phyloP scores from a whole-genome alignment of 2,329 filamentous ascomycete genomes.

The Colletotrichum costaricense region DNA sequence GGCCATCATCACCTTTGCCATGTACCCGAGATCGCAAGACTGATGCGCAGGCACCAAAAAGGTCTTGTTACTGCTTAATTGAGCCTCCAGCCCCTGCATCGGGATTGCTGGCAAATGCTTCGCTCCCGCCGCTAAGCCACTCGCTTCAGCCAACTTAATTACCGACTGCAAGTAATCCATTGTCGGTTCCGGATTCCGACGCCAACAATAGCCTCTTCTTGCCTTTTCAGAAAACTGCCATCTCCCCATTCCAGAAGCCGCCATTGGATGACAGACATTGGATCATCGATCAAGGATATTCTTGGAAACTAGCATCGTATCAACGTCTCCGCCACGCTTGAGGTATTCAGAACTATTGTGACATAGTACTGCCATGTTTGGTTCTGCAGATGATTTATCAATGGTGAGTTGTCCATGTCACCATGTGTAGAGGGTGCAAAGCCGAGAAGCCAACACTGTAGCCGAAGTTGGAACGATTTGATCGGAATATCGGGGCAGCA shows the following conservation, averaged over 20 bases:
- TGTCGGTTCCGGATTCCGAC: background rate
- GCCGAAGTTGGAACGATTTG: constrained; percentile 10
- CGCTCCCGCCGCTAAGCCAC: background rate
- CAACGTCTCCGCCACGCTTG: too few relatives aligned
- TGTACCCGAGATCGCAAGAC: background rate
- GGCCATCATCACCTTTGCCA: too few relatives aligned
- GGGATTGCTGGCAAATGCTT: background rate
- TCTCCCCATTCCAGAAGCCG: background rate
- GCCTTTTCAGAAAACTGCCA: background rate
- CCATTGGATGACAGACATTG: too few relatives aligned
- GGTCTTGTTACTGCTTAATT: background rate
- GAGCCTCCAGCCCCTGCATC: background rate
- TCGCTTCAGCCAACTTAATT: background rate
- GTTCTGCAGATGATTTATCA: background rate
- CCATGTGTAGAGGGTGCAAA: constrained; percentile 16
- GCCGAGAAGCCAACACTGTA: constrained; percentile 17
- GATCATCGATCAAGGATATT: too few relatives aligned
- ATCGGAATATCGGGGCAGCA: constrained; percentile 19
- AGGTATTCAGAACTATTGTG: too few relatives aligned
- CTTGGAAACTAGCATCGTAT: too few relatives aligned
- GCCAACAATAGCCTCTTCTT: background rate
- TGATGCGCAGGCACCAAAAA: background rate
- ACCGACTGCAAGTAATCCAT: background rate
- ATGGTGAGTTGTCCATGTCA: background rate
- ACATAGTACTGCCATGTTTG: background rate